A percentile compares a stretch with the other conserved stretches of the same genome.
phyloP scores from a whole-genome alignment of 2,329 filamentous ascomycete species.

The Herpotrichia juniperi region DNA sequence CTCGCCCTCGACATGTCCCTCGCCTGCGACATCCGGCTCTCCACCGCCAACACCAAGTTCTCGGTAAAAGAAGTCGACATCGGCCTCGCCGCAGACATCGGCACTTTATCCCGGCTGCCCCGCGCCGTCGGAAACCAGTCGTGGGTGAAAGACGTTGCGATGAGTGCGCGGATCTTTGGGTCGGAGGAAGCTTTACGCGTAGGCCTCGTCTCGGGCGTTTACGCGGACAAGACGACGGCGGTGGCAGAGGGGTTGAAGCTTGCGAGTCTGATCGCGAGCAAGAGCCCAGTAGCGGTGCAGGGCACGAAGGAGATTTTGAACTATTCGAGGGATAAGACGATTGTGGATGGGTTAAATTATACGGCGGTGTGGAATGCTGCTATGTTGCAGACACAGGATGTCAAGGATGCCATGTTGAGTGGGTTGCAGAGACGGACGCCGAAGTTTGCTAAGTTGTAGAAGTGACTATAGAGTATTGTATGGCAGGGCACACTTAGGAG shows the following conservation, averaged over 20 bases:
- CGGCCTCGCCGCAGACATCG: slow-evolving; percentile 79
- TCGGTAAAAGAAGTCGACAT: slow-evolving; percentile 85
- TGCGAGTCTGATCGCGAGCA: slow-evolving; percentile 71
- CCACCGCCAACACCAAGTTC: slow-evolving; percentile 64
- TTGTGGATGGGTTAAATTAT: slow-evolving; percentile 81
- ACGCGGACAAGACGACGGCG: slow-evolving; percentile 65
- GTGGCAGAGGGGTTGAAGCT: slow-evolving; percentile 67
- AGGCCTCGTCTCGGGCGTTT: slow-evolving; percentile 72
- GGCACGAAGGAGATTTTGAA: slow-evolving; percentile 88
- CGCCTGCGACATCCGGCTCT: slow-evolving; percentile 74
- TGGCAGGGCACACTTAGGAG: no score
- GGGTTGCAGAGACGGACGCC: slow-evolving; percentile 80
- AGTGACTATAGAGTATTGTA: background rate
- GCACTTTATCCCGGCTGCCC: slow-evolving; percentile 74
- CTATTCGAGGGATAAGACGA: slow-evolving; percentile 76
- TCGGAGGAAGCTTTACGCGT: slow-evolving; percentile 72
- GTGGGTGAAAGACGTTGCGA: slow-evolving; percentile 80
- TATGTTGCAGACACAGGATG: slow-evolving; percentile 80
- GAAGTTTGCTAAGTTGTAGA: slow-evolving; percentile 81
- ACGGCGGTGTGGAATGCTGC: slow-evolving; percentile 87
- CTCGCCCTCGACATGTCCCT: slow-evolving; percentile 60
- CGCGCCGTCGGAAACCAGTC: slow-evolving; percentile 73
- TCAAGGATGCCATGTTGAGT: slow-evolving; percentile 74
- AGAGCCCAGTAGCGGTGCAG: slow-evolving; percentile 87
- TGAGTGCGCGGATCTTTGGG: slow-evolving; percentile 73